A percentile compares a stretch with the other conserved stretches of the same genome.
These are phyloP conservation scores for Phytophthora fragariae DNA, from an alignment of 352 stramenopile species.

Conservation along the genomic window DNA sequence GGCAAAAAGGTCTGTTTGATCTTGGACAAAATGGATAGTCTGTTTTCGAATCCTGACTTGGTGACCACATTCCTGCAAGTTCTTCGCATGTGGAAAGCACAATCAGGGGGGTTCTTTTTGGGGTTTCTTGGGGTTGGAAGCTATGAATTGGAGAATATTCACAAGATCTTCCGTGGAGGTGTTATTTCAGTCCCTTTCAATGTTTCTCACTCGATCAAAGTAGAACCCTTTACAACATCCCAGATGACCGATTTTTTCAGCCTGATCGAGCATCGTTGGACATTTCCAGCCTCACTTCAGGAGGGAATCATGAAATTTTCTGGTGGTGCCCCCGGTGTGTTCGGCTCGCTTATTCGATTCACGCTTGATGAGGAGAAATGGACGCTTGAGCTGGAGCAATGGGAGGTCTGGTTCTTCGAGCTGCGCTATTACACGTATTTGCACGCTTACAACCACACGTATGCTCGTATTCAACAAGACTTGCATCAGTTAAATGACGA, in stretches of 20 bases:
- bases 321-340: no score
- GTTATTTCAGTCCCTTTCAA: constrained; percentile 4
- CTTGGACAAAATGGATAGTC: constrained; percentile 2
- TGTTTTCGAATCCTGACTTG: constrained; percentile 1
- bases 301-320: background rate
- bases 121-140: constrained; percentile 15
- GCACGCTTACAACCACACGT: background rate
- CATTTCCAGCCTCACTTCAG: background rate
- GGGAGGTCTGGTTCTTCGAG: constrained; percentile 5
- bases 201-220: constrained; percentile 1
- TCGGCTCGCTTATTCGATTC: background rate
- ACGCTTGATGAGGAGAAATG: constrained; percentile 4
- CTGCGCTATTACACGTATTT: background rate
- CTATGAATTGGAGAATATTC: constrained; percentile 1
- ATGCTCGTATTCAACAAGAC: background rate
- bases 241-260: background rate
- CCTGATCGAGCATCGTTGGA: background rate
- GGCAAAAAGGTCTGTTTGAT: constrained; percentile 7
- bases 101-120: background rate
- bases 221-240: background rate
- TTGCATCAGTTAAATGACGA: background rate
- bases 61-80: constrained; percentile 11
- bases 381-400: constrained; percentile 1
- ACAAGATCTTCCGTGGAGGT: background rate
- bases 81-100: constrained; percentile 13